These are phyloP conservation scores for Sporobolomyces pararoseus DNA, from an alignment of 768 basidiomycete species.

Conservation along the genomic window DNA sequence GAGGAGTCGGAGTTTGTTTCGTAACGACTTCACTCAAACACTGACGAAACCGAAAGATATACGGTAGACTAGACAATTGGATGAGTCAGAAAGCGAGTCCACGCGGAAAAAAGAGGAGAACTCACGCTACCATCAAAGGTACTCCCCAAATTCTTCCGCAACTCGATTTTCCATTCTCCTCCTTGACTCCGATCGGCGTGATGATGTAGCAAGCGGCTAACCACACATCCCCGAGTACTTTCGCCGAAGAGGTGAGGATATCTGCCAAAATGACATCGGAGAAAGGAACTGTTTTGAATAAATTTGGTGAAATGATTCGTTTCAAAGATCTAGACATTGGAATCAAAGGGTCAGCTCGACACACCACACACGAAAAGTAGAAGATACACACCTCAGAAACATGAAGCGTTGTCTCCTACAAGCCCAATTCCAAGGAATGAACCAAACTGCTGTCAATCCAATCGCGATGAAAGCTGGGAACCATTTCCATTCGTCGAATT, in stretches of 20 bases:
- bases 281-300: slow-evolving; percentile 68
- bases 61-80: slow-evolving; percentile 64
- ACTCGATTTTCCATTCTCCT: neutral
- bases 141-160: slow-evolving; percentile 37
- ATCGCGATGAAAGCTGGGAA: slow-evolving; percentile 27
- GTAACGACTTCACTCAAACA: slow-evolving; percentile 75
- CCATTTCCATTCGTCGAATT: slow-evolving; percentile 11
- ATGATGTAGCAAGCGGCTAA: slow-evolving; percentile 55
- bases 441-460: slow-evolving; percentile 17
- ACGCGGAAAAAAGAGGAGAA: neutral
- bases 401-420: slow-evolving; percentile 37
- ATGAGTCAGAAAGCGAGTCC: neutral
- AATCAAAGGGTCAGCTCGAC: neutral
- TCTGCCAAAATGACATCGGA: slow-evolving; percentile 91
- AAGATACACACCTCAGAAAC: slow-evolving; percentile 34
- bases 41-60: slow-evolving; percentile 86
- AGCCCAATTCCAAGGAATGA: slow-evolving; percentile 38
- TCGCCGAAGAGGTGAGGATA: slow-evolving; percentile 92
- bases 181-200: slow-evolving; percentile 10
- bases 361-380: neutral
- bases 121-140: slow-evolving; percentile 43
- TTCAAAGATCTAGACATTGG: slow-evolving; percentile 60
- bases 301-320: slow-evolving; percentile 68
- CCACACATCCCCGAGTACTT: slow-evolving; percentile 93
- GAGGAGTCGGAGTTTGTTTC: slow-evolving; percentile 60